These are phyloP conservation scores for Hericium erinaceus DNA, from an alignment of 768 basidiomycete species.

Conservation along the genomic window DNA sequence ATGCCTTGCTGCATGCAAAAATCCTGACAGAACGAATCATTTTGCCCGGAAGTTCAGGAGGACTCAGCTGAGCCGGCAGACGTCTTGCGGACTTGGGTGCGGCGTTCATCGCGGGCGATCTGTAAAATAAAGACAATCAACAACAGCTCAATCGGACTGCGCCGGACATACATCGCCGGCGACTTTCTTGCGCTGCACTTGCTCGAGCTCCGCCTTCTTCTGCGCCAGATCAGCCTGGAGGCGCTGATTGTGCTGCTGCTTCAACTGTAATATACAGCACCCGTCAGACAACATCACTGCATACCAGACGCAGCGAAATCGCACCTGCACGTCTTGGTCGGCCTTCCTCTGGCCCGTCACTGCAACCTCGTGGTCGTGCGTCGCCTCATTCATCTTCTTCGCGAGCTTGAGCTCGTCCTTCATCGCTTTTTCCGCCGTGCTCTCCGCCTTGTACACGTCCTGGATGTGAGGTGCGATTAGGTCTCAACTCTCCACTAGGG, in stretches of 20 bases:
- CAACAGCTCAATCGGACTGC: not conserved
- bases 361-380: constrained; percentile 42
- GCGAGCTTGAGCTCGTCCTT: constrained; percentile 41
- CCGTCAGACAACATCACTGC: no score
- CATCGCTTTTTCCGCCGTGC: constrained; percentile 37
- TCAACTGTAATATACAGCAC: constrained; percentile 12
- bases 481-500: not conserved
- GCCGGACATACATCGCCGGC: constrained; percentile 19
- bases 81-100: not conserved
- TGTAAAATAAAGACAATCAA: not conserved
- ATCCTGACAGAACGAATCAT: not conserved
- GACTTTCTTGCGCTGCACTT: constrained; percentile 20
- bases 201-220: constrained; percentile 17
- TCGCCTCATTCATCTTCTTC: constrained; percentile 43
- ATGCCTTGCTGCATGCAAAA: no score
- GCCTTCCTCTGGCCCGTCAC: constrained; percentile 32
- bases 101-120: not conserved
- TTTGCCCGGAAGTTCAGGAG: not conserved
- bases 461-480: constrained; percentile 11
- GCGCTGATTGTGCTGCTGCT: constrained; percentile 18
- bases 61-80: not conserved
- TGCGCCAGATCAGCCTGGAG: constrained; percentile 18
- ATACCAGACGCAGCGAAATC: not conserved
- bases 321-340: constrained; percentile 35
- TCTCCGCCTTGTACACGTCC: constrained; percentile 38